Base-by-base conservation (phyloP, 306 rosid genomes). In the Fragaria vesca region DNA sequence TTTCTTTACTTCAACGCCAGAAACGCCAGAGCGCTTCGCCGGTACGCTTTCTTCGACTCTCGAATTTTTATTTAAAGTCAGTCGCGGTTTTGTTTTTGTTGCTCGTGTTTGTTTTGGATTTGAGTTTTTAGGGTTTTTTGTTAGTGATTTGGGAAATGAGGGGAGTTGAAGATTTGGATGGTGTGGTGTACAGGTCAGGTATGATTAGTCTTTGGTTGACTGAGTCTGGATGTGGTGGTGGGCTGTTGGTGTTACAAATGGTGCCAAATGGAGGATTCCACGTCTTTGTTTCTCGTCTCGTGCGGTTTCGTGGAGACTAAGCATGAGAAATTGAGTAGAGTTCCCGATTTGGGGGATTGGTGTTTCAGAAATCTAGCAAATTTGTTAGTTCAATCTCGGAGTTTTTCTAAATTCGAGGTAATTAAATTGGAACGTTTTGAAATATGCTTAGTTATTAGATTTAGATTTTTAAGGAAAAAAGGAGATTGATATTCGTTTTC, bases 1-100 rank as follows among this genome's bases (percentile, higher is more conserved):
- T 76, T 79, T 81, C 90, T 92, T 82, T 83, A 82, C 97, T 88
- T 83, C 78, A 32, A 89, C 87, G 72, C 78, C 9, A 45, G 26
- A 43, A 32, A 89, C 87, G 72, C 78, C 9, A 45, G 26, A 43
- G 69, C 61, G 77, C 87, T 71, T 81, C 82, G 38, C 81, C 45
- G 93, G 96, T 92, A 88, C 80, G 89, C 83, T 80, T 34, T 60
- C 46, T 46, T 77, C 24, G 16, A 38, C 48, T 52, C 55, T 66
- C 55, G 50, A 38, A 0, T 43, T 43, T 46, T 55, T 2, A 72
- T 86, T 87, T 83, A 40, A 24, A 61, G 72, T 70, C 67, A 21
- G 15, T 28, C 20, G 40, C 38, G 6, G 66, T 61, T 60, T 30
- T 61, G 67, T 17, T 30, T 61, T 12, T 12, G 15, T 6, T 26